Base-by-base conservation (phyloP, 108 stramenopile genomes). In the Skeletonema tropicum region DNA sequence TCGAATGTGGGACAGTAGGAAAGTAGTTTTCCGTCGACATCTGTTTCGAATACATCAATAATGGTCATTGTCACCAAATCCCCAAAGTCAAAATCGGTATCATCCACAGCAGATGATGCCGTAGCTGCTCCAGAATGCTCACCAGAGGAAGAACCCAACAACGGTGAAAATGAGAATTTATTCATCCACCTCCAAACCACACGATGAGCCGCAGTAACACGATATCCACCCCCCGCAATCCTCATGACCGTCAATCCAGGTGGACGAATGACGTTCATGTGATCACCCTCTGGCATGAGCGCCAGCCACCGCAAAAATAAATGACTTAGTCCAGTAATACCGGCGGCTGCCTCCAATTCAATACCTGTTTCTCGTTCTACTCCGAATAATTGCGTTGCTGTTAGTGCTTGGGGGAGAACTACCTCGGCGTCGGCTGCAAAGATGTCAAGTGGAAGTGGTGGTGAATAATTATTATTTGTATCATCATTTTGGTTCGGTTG, bases 171-270 rank as follows among this genome's bases (percentile, higher is more conserved):
- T 45, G 88, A 87, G 83, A 95, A 95, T 61, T 91, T 90, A 70
- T 95, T 95, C 87, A 87, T 95, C 94, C 94, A 84, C 78, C 89
- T 89, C 94, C 94, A 95, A 35, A 95, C 88, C 14, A 92, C 92
- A 6, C 94, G 88, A 74, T 95, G 94, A 13, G 94, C 91, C 7
- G 89, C 94, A 17, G 94, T 95, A 35, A 92, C 91, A 30, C 94
- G 85, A 87, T 95, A 95, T 63, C 94, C 49, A 23, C 92, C 94
- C 29, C 94, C 94, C 2, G 90, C 88, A 66, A 95, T 95, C 69
- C 88, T 85, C 94, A 95, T 95, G 0, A 95, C 91, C 5, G 94
- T 95, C 60, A 95, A 64, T 29, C 94, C 94, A 21, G 94, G 94
- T 6, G 94, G 94, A 74, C 93, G 88, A 61, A 95, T 92, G 13